These are phyloP conservation scores for Plantago lanceolata DNA, from an alignment of 305 asterid species.

Conservation along the genomic window DNA sequence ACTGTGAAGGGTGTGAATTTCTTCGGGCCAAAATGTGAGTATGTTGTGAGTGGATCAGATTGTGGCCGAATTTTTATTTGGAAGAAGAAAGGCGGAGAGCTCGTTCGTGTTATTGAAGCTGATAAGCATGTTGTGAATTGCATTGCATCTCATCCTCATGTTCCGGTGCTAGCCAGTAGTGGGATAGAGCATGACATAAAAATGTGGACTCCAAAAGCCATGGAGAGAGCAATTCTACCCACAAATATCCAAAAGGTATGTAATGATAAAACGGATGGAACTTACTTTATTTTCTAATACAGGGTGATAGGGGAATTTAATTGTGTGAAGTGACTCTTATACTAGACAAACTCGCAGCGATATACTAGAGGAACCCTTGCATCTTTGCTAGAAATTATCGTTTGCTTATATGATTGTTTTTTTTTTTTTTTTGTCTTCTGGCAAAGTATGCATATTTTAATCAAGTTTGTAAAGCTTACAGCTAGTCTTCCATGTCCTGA, in stretches of 20 bases:
- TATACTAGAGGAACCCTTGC: not conserved
- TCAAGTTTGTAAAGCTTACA: slow-evolving; percentile 13
- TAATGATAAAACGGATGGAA: slow-evolving; percentile 9
- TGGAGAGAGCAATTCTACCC: slow-evolving; percentile 64
- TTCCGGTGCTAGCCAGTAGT: slow-evolving; percentile 73
- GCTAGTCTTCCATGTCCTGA: not conserved
- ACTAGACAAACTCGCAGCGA: not conserved
- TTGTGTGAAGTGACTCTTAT: not conserved
- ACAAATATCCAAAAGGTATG: slow-evolving; percentile 61
- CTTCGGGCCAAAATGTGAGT: slow-evolving; percentile 85
- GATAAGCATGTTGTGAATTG: slow-evolving; percentile 78
- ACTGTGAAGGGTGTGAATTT: slow-evolving; percentile 88
- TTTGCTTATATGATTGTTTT: not conserved
- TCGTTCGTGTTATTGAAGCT: slow-evolving; percentile 88
- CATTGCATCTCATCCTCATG: slow-evolving; percentile 81
- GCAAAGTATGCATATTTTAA: not conserved
- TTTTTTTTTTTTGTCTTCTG: not conserved
- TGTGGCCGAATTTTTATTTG: slow-evolving; percentile 96
- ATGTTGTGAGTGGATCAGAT: slow-evolving; percentile 92
- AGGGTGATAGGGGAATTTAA: not conserved
- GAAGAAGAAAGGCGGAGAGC: slow-evolving; percentile 78
- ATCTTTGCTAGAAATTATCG: slow-evolving; percentile 4
- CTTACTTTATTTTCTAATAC: slow-evolving; percentile 4
- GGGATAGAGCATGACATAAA: slow-evolving; percentile 88
- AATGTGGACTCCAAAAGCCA: slow-evolving; percentile 77